A percentile compares a stretch with the other conserved stretches of the same genome.
Conservation (phyloP, 2,329 filamentous ascomycete species). For the Ceratocystis diversiconidia region DNA sequence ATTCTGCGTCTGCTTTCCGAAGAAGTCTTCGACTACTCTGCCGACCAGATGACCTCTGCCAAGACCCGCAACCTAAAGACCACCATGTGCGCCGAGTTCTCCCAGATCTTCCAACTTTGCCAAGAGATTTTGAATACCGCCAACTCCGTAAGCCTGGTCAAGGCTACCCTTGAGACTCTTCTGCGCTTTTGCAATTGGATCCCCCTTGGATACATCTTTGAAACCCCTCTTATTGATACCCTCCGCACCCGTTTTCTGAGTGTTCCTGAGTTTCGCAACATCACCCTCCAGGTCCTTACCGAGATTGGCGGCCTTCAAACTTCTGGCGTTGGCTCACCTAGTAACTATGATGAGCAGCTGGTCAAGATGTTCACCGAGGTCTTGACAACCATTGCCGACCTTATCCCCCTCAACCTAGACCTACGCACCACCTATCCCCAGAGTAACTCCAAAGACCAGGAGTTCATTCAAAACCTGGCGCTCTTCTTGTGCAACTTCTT, state of each 20-base stretch:
- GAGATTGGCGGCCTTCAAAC: slow-evolving; percentile 93
- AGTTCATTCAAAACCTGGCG: slow-evolving; percentile 93
- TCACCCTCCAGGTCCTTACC: slow-evolving; percentile 90
- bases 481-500: slow-evolving; percentile 97
- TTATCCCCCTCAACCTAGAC: slow-evolving; percentile 81
- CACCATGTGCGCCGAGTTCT: slow-evolving; percentile 98
- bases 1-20: slow-evolving; percentile 90
- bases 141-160: slow-evolving; percentile 75
- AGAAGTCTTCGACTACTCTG: slow-evolving; percentile 97
- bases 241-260: slow-evolving; percentile 84
- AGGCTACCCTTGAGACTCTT: slow-evolving; percentile 90
- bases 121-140: slow-evolving; percentile 88
- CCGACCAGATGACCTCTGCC: slow-evolving; percentile 96
- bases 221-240: slow-evolving; percentile 91
- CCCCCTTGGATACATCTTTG: slow-evolving; percentile 94
- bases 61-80: slow-evolving; percentile 96
- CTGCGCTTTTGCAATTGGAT: slow-evolving; percentile 99
- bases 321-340: slow-evolving; percentile 48
- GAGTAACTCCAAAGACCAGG: slow-evolving; percentile 86
- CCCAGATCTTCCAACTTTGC: slow-evolving; percentile 94
- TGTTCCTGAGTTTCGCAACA: slow-evolving; percentile 86
- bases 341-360: slow-evolving; percentile 85
- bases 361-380: slow-evolving; percentile 98
- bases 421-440: slow-evolving; percentile 80
- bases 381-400: slow-evolving; percentile 78